These are phyloP conservation scores for Tricholoma sp. DNA, from an alignment of 768 basidiomycete genomes.

Conservation along the genomic window DNA sequence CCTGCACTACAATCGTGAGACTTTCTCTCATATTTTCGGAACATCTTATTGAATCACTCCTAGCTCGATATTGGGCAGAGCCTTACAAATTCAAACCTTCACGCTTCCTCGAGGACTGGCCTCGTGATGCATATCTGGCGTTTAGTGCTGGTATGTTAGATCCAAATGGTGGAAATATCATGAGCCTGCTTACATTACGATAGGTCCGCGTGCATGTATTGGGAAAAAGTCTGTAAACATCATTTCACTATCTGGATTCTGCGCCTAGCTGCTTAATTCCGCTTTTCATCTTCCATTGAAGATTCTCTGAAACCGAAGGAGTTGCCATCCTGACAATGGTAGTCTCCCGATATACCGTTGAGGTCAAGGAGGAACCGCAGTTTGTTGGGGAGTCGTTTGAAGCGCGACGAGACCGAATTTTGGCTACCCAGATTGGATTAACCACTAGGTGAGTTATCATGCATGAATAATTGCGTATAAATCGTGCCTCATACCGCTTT, in stretches of 20 bases:
- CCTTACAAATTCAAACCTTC: constrained; percentile 41
- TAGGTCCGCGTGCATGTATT: constrained; percentile 40
- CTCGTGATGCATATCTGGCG: constrained; percentile 49
- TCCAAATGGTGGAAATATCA: neutral
- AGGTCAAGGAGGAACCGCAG: constrained; percentile 45
- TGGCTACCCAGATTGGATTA: constrained; percentile 29
- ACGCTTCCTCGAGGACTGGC: constrained; percentile 50
- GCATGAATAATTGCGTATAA: neutral
- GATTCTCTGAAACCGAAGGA: constrained; percentile 40
- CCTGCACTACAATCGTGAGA: constrained; percentile 49
- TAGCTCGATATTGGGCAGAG: constrained; percentile 54
- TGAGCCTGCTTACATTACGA: neutral
- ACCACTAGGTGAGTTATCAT: constrained; percentile 38
- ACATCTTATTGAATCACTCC: neutral
- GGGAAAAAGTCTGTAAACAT: constrained; percentile 31
- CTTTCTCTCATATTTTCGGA: neutral
- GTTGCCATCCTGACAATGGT: constrained; percentile 48
- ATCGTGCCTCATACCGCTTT: neutral
- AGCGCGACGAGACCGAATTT: constrained; percentile 36
- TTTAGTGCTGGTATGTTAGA: constrained; percentile 39
- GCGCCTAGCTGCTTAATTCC: neutral
- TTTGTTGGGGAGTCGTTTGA: constrained; percentile 44
- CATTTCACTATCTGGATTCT: too few relatives aligned
- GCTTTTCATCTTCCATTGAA: neutral
- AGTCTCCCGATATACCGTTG: constrained; percentile 40